Evolutionary conservation across 1,284 basidiomycete species (phyloP), one percentile per base, ranked within the genome.

Genomic region (Puccinia triticina): DNA sequence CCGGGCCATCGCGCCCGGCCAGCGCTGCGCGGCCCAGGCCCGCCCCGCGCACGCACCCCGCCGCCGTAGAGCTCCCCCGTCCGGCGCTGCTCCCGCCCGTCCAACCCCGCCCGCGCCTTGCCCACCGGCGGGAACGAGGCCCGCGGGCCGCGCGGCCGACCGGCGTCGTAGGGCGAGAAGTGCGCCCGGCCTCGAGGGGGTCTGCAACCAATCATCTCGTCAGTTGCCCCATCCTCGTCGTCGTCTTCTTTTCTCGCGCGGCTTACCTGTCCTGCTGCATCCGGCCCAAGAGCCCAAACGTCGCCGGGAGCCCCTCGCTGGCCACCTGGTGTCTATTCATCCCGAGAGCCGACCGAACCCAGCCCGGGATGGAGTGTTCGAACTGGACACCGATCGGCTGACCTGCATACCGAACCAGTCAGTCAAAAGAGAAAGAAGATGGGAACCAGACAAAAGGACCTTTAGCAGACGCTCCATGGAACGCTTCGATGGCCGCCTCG

Each of bases 391-490:
- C 59, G 53, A 80, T 80, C 2, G 78, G 69, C 48, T 80, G 78
- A 64, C 78, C 78, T 80, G 26, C 40, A 43, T 43, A 43, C 12
- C 40, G 40, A 43, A n/a, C n/a, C n/a, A n/a, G n/a, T n/a, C n/a
- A n/a, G n/a, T n/a, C n/a, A n/a, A n/a, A n/a, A 50, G 48, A 57
- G 43, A 21, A 32, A 61, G 21, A 32, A n/a, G 32, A 61, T 21
- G 1, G 26, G n/a, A 26, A 12, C 23, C 12, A 34, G 50, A 71
- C 7, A 26, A 26, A 73, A 53, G 0, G 23, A 73, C 78, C 78
- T 73, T 80, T 80, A 40, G 78, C 78, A 57, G 78, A 73, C 29
- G 78, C 78, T 26, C 78, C 78, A 50, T 80, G 61, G 40, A 80
- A 80, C 21, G 78, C 78, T 73, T 80, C 69, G 3, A 80, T 21